Conservation (phyloP, 129 eudicot species). For the Pseudognaphalium luteoalbum region DNA sequence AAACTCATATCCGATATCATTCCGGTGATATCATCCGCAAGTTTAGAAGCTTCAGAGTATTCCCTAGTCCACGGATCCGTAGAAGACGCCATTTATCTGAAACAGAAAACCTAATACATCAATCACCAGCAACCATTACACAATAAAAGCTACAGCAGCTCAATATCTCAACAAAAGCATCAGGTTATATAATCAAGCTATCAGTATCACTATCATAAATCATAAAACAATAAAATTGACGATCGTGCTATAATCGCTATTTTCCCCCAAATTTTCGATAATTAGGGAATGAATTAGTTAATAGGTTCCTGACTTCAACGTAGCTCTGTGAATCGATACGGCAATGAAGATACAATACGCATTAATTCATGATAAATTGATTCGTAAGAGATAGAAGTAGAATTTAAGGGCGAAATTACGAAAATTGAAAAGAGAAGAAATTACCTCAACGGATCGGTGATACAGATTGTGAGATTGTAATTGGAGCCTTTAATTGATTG, state of each 20-base stretch:
- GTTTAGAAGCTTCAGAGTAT: conserved; percentile 71
- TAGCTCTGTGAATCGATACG: conserved; percentile 4
- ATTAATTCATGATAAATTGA: neutral
- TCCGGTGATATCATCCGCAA: conserved; percentile 66
- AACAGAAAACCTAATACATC: conserved; percentile 19
- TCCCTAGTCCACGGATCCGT: conserved; percentile 76
- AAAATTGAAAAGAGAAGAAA: neutral
- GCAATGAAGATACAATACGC: neutral
- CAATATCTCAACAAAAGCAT: conserved; percentile 2
- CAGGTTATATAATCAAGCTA: conserved; percentile 7
- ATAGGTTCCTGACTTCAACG: neutral
- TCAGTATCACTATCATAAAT: neutral
- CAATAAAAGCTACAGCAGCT: too few species aligned
- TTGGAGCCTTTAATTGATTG: conserved; percentile 1
- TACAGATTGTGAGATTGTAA: conserved; percentile 15
- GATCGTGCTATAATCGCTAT: neutral
- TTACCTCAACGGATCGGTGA: conserved; percentile 30
- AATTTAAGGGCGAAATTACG: conserved; percentile 10
- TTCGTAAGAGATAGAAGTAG: neutral
- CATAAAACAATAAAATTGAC: neutral
- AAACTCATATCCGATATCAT: conserved; percentile 79
- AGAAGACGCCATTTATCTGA: conserved; percentile 61
- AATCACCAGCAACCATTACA: conserved; percentile 12
- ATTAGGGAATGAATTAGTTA: conserved; percentile 19
- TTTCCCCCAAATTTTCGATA: neutral